phyloP scores from a whole-genome alignment of 495 filamentous ascomycete genomes.

The Aspergillus ellipticus region DNA sequence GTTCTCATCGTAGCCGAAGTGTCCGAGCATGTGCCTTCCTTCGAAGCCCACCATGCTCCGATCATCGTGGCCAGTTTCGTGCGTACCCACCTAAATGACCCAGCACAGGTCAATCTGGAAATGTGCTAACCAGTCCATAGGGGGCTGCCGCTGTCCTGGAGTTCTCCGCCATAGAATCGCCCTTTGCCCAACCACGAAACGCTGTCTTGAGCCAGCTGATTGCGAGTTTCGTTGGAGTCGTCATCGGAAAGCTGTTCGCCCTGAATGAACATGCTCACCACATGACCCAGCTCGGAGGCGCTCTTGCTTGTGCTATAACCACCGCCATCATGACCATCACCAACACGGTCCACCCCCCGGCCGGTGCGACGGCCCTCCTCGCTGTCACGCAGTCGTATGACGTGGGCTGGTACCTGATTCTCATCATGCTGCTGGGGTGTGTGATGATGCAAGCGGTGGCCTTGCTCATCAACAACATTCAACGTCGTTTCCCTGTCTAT shows the following conservation, averaged over 20 bases:
- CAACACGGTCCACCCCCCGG: conserved; percentile 80
- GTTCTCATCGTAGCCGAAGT: conserved; percentile 40
- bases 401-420: conserved; percentile 72
- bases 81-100: conserved; percentile 12
- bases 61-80: conserved; percentile 43
- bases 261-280: conserved; percentile 41
- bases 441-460: conserved; percentile 63
- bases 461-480: conserved; percentile 71
- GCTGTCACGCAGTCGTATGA: conserved; percentile 60
- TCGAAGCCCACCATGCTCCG: conserved; percentile 33
- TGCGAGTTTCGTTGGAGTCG: conserved; percentile 62
- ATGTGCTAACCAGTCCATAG: conserved; percentile 33
- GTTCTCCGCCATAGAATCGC: conserved; percentile 72
- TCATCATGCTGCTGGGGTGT: conserved; percentile 62
- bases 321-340: conserved; percentile 73
- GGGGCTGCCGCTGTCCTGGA: conserved; percentile 75
- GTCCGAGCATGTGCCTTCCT: conserved; percentile 36
- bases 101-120: not conserved
- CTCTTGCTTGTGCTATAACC: conserved; percentile 65
- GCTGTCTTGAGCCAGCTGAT: conserved; percentile 68
- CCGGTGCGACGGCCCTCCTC: conserved; percentile 80
- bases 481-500: conserved; percentile 71
- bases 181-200: conserved; percentile 80
- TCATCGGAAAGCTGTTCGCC: conserved; percentile 68
- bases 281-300: conserved; percentile 63